Evolutionary conservation across 2,329 filamentous ascomycete species (phyloP).

Genomic region (Cercospora sp.): DNA sequence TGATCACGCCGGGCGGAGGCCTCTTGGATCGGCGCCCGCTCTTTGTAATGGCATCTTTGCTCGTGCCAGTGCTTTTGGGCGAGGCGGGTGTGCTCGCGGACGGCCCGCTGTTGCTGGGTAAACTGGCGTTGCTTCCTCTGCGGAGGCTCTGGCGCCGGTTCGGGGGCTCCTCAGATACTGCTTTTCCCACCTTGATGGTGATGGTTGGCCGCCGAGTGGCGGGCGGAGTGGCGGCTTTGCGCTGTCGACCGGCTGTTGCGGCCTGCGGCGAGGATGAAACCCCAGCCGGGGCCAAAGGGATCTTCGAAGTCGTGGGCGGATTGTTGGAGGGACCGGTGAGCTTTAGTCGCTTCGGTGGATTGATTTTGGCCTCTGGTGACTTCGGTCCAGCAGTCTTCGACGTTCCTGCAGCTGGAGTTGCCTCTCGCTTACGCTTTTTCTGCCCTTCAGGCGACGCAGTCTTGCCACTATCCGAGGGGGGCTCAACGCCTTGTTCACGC

Average conservation of each 20-base stretch:
- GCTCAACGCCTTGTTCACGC: constrained; percentile 36
- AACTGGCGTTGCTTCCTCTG: constrained; percentile 49
- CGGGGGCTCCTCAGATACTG: constrained; percentile 51
- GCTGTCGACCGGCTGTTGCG: constrained; percentile 24
- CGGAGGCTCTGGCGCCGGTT: constrained; percentile 45
- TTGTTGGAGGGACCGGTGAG: constrained; percentile 25
- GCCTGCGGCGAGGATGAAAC: constrained; percentile 37
- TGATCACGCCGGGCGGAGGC: constrained; percentile 72
- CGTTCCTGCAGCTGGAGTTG: constrained; percentile 15
- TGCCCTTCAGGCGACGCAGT: constrained; percentile 26
- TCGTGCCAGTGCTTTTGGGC: constrained; percentile 21
- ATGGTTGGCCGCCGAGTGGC: constrained; percentile 37
- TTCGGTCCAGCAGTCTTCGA: constrained; percentile 19
- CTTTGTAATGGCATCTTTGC: constrained; percentile 24
- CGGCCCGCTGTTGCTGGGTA: constrained; percentile 36
- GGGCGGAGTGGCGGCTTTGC: constrained; percentile 34
- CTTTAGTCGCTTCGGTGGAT: constrained; percentile 41
- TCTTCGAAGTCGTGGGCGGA: constrained; percentile 28
- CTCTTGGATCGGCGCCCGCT: constrained; percentile 60
- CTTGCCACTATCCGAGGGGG: constrained; percentile 11
- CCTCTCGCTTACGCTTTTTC: constrained; percentile 59
- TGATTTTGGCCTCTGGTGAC: constrained; percentile 21
- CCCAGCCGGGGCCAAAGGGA: constrained; percentile 49
- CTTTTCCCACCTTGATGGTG: constrained; percentile 45
- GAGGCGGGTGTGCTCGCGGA: constrained; percentile 25